Evolutionary conservation across 345 rosid genomes (phyloP), one percentile per base, ranked within the genome.

Genomic region (Moricandia arvensis): DNA sequence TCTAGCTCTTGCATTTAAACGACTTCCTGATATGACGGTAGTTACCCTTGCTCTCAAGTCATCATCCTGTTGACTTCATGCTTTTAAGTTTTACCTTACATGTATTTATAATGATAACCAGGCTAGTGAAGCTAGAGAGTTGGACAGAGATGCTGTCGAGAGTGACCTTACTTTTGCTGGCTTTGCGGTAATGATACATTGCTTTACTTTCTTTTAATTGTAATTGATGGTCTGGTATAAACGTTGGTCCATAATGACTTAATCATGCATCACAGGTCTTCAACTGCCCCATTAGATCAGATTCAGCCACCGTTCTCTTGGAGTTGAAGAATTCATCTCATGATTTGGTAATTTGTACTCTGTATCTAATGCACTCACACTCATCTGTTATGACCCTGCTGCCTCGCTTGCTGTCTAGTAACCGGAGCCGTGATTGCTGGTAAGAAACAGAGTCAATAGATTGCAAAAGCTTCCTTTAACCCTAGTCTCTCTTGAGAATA

Each of bases 1-100:
- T 75, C 84, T 96, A 80, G 98, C 99, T 53, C 98, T 96, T 81
- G 99, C 97, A 61, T 93, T 71, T 81, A 96, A 89, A 86, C 65
- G 94, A 60, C 91, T 93, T 82, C 98, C 98, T 5, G 98, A 96
- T 58, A 96, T 96, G 99, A n/a, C n/a, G n/a, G 99, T 91, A 82
- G 81, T 91, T 74, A 58, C 60, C 7, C 53, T 41, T 33, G 57
- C 45, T 33, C 75, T 68, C n/a, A 29, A 63, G 54, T 51, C 58
- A 38, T 41, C 26, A 45, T 45, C 35, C 17, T 51, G 15, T 72
- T 60, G 67, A 45, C 47, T 38, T 63, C 70, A 67, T 66, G 45
- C 66, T 30, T 66, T 74, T 70, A 38, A 67, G 51, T 16, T 74
- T 21, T 21, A 55, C 63, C 3, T 61, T 53, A 69, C 78, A 6